A percentile compares a stretch with the other conserved stretches of the same genome.
Conservation (phyloP, 345 rosid species). For the Cardamine resedifolia region DNA sequence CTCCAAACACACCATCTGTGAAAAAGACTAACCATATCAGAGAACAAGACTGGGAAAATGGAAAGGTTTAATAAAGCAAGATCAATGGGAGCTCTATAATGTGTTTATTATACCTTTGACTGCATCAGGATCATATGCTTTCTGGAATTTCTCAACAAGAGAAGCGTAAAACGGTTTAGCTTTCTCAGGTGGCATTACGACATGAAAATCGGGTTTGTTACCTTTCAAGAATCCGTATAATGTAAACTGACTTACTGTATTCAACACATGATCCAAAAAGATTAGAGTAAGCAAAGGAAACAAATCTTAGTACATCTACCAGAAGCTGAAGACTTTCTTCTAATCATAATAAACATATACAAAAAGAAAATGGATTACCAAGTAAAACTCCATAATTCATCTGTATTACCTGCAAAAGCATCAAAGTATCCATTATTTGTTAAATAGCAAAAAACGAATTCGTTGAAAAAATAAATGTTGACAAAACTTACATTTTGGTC, state of each 20-base stretch:
- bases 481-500: conserved; percentile 64
- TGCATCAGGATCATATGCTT: conserved; percentile 56
- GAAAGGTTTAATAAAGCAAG: background rate
- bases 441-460: background rate
- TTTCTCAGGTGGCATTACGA: conserved; percentile 86
- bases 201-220: conserved; percentile 95
- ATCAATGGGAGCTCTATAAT: background rate
- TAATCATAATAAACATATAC: background rate
- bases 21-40: background rate
- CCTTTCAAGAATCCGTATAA: conserved; percentile 91
- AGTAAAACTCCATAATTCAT: conserved; percentile 65
- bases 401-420: conserved; percentile 75
- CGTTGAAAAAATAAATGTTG: background rate
- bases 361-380: conserved; percentile 44
- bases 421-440: background rate
- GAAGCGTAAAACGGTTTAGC: conserved; percentile 78
- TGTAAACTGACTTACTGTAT: conserved; percentile 88
- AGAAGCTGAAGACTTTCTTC: background rate
- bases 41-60: background rate
- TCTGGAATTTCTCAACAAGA: conserved; percentile 59
- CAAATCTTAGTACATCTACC: background rate
- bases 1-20: conserved; percentile 78
- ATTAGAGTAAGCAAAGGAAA: conserved; percentile 19
- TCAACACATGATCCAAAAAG: conserved; percentile 20
- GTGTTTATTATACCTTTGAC: conserved; percentile 50